These are phyloP conservation scores for Myriangium duriaei DNA, from an alignment of 2,329 filamentous ascomycete species.

Conservation along the genomic window DNA sequence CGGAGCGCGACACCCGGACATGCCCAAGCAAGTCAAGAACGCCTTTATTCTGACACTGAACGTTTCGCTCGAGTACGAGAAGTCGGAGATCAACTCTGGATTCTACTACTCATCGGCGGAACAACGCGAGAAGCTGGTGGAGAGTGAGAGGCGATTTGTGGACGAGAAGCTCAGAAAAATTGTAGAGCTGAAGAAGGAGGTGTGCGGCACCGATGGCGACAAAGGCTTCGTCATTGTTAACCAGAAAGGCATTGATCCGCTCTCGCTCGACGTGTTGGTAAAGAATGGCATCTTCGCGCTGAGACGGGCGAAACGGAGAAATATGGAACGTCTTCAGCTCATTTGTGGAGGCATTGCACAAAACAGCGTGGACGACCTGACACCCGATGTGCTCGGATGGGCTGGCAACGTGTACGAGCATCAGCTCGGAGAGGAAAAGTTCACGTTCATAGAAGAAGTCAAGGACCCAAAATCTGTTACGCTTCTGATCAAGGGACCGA, in stretches of 20 bases:
- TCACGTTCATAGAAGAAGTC: constrained; percentile 95
- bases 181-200: constrained; percentile 93
- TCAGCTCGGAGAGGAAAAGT: constrained; percentile 96
- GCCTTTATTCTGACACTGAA: constrained; percentile 92
- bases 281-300: constrained; percentile 97
- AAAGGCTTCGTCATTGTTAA: constrained; percentile 98
- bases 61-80: constrained; percentile 95
- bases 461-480: constrained; percentile 98
- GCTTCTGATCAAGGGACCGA: constrained; percentile 93
- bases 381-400: constrained; percentile 83
- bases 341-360: constrained; percentile 83
- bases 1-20: constrained; percentile 91
- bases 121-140: constrained; percentile 93
- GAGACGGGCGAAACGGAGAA: constrained; percentile 87
- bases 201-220: constrained; percentile 83
- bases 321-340: constrained; percentile 96
- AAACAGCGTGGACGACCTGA: constrained; percentile 91
- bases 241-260: constrained; percentile 96
- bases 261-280: constrained; percentile 87
- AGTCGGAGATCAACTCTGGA: constrained; percentile 96
- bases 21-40: constrained; percentile 94
- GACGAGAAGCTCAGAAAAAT: constrained; percentile 96
- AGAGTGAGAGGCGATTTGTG: constrained; percentile 90
- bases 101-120: constrained; percentile 98
- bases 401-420: constrained; percentile 95